phyloP scores from a whole-genome alignment of 2,329 filamentous ascomycete species.

The Cladosporium phlei region DNA sequence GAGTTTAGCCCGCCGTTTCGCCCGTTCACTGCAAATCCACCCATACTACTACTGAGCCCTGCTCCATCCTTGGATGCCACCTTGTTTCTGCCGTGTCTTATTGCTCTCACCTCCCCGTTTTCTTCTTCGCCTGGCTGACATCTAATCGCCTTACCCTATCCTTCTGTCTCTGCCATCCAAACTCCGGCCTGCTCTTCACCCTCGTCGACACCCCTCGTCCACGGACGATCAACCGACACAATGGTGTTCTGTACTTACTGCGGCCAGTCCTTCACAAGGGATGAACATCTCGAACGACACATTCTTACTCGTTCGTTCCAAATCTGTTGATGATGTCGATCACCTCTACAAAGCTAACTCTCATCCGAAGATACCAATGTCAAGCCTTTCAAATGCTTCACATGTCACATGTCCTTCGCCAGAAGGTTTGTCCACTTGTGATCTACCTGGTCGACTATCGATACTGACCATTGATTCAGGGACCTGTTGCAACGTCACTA shows the following conservation, averaged over 20 bases:
- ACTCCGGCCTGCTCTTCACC: background rate
- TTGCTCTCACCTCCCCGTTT: constrained; percentile 6
- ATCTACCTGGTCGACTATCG: background rate
- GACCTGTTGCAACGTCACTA: constrained; percentile 50
- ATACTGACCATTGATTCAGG: constrained; percentile 26
- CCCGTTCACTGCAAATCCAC: constrained; percentile 12
- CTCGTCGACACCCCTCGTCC: constrained; percentile 5
- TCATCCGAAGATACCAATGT: constrained; percentile 45
- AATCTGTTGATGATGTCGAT: background rate
- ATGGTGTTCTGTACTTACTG: constrained; percentile 54
- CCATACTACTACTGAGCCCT: constrained; percentile 9
- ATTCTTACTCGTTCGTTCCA: constrained; percentile 46
- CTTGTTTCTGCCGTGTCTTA: constrained; percentile 14
- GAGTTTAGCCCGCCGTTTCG: constrained; percentile 14
- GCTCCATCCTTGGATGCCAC: constrained; percentile 14
- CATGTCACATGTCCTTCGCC: constrained; percentile 52
- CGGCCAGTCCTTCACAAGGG: constrained; percentile 49
- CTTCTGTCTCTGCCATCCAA: background rate
- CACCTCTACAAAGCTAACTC: background rate
- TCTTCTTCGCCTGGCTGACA: constrained; percentile 4
- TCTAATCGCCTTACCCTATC: background rate
- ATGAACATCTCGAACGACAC: constrained; percentile 50
- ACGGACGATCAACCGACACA: constrained; percentile 20
- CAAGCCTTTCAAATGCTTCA: constrained; percentile 53
- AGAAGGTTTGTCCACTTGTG: constrained; percentile 38